Evolutionary conservation across 176 grass and related monocot species (phyloP).

Genomic region (Oryza longistaminata): DNA sequence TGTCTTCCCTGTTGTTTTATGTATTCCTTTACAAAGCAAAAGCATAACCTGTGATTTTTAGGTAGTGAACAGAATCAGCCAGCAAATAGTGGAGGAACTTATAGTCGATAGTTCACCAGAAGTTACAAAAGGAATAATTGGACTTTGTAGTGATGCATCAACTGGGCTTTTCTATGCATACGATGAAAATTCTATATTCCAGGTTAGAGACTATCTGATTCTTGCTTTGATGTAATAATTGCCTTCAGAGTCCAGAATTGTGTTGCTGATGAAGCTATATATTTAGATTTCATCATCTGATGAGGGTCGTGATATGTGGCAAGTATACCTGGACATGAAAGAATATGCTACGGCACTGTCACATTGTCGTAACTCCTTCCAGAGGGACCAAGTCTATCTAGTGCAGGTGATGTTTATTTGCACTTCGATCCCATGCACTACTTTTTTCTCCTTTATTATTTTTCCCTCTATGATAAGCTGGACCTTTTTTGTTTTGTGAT

Average conservation of each 20-base stretch:
- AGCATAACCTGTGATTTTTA: conserved; percentile 44
- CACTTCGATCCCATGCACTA: not conserved
- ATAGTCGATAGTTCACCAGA: conserved; percentile 71
- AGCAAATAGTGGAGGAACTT: conserved; percentile 82
- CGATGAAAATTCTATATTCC: conserved; percentile 95
- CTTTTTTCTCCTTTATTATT: conserved; percentile 8
- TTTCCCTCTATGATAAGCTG: conserved; percentile 19
- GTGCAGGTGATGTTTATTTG: conserved; percentile 57
- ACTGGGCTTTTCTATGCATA: conserved; percentile 90
- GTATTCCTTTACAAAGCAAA: conserved; percentile 20
- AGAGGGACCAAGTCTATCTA: conserved; percentile 88
- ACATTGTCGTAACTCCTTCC: conserved; percentile 71
- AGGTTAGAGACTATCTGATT: conserved; percentile 49
- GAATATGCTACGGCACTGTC: conserved; percentile 83
- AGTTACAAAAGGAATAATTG: conserved; percentile 84
- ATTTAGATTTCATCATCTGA: conserved; percentile 78
- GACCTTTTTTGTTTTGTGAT: conserved; percentile 34
- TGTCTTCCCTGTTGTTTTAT: not conserved
- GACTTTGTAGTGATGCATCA: conserved; percentile 88
- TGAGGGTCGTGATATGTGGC: conserved; percentile 96
- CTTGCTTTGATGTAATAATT: conserved; percentile 28
- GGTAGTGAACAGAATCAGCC: conserved; percentile 98
- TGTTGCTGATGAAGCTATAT: conserved; percentile 30
- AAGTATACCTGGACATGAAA: conserved; percentile 91
- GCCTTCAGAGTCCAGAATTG: conserved; percentile 11